Conservation (phyloP, 805 yeast genomes). For the Clavispora vitiphila region DNA sequence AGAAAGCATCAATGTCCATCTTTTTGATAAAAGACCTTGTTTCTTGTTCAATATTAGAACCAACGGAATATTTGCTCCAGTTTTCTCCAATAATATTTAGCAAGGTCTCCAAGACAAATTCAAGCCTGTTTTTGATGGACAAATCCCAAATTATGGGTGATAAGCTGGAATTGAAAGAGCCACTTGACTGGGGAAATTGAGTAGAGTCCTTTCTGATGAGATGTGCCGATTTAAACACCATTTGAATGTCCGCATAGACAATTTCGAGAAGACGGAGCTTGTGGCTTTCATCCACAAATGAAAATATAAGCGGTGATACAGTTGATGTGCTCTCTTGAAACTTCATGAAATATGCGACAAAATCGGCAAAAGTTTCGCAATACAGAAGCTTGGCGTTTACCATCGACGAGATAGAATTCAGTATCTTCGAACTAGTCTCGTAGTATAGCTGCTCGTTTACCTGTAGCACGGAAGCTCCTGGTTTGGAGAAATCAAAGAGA, state of each 20-base stretch:
- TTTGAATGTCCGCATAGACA: conserved; percentile 24
- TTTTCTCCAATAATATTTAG: conserved; percentile 25
- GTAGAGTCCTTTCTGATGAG: background rate
- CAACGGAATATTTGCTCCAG: conserved; percentile 42
- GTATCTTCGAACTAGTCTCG: conserved; percentile 17
- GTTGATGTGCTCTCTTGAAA: conserved; percentile 13
- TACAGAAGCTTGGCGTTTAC: conserved; percentile 22
- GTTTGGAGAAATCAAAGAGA: conserved; percentile 29
- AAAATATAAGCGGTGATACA: conserved; percentile 8
- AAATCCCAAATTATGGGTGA: conserved; percentile 1
- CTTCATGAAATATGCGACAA: conserved; percentile 19
- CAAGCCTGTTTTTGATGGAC: conserved; percentile 14
- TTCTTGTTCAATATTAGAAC: conserved; percentile 54
- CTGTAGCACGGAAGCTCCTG: conserved; percentile 26
- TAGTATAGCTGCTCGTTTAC: conserved; percentile 25
- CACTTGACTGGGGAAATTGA: background rate
- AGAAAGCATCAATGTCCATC: conserved; percentile 38
- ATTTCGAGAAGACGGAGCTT: conserved; percentile 26
- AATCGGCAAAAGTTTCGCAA: conserved; percentile 26
- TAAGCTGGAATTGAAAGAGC: background rate
- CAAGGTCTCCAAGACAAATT: conserved; percentile 21
- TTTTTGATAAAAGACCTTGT: conserved; percentile 41
- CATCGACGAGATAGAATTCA: conserved; percentile 16
- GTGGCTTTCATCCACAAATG: conserved; percentile 32
- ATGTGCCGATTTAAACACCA: conserved; percentile 3